A percentile compares a stretch with the other conserved stretches of the same genome.
phyloP scores from a whole-genome alignment of 345 rosid genomes.

The Bruguiera sexangula region DNA sequence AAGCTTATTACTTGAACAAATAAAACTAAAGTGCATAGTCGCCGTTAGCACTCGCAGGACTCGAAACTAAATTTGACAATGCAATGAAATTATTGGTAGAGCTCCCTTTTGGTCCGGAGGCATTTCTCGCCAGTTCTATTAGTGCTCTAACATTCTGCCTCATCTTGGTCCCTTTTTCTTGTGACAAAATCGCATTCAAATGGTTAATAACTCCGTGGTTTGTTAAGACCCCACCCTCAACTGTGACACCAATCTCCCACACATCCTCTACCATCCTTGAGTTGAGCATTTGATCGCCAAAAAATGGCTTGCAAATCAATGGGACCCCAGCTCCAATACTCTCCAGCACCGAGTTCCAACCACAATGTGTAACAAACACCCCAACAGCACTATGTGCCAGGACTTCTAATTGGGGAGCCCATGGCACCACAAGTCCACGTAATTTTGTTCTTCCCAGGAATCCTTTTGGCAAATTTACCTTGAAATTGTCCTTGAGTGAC shows the following conservation, averaged over 20 bases:
- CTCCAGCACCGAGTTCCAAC: conserved; percentile 42
- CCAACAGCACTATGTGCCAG: conserved; percentile 27
- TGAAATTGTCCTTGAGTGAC: conserved; percentile 29
- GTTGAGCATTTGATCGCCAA: conserved; percentile 38
- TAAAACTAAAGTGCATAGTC: too few relatives aligned
- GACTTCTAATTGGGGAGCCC: conserved; percentile 40
- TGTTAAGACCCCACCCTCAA: conserved; percentile 20
- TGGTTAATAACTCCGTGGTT: conserved; percentile 14
- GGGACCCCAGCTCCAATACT: conserved; percentile 34
- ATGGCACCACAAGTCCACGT: conserved; percentile 32
- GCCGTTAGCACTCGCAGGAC: background rate
- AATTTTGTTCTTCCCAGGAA: conserved; percentile 27
- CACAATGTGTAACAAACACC: conserved; percentile 36
- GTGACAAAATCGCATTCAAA: conserved; percentile 12
- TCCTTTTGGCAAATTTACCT: conserved; percentile 34
- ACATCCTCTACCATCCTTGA: conserved; percentile 29
- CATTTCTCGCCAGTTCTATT: conserved; percentile 10
- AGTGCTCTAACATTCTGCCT: conserved; percentile 19
- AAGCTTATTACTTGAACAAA: too few relatives aligned
- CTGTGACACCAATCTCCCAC: conserved; percentile 27
- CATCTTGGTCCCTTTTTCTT: conserved; percentile 23
- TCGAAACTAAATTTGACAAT: conserved; percentile 3
- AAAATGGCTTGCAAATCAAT: conserved; percentile 40
- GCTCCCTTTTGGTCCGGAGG: conserved; percentile 20
- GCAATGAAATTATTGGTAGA: conserved; percentile 19